A percentile compares a stretch with the other conserved stretches of the same genome.
Evolutionary conservation across 2,329 filamentous ascomycete species (phyloP).

Genomic region (Exserohilum rostratum): DNA sequence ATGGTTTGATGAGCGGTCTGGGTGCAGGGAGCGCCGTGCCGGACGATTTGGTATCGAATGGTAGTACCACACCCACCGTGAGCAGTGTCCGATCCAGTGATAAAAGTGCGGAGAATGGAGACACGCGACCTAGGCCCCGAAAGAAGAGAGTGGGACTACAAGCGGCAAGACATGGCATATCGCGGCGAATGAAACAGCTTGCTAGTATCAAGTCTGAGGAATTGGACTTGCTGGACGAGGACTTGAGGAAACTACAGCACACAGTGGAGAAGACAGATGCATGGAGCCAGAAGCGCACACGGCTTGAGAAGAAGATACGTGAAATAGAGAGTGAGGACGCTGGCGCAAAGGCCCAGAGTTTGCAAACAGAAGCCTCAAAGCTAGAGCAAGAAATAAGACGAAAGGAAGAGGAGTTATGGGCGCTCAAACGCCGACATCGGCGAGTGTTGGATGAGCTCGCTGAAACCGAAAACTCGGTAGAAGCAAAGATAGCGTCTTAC

Average conservation of each 20-base stretch:
- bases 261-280: conserved; percentile 65
- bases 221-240: conserved; percentile 63
- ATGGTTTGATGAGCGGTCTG: conserved; percentile 60
- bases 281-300: conserved; percentile 63
- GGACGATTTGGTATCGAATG: conserved; percentile 56
- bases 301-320: conserved; percentile 61
- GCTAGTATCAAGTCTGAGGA: conserved; percentile 72
- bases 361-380: conserved; percentile 58
- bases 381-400: conserved; percentile 69
- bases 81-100: conserved; percentile 47
- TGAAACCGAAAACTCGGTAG: conserved; percentile 68
- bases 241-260: conserved; percentile 62
- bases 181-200: conserved; percentile 67
- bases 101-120: conserved; percentile 26
- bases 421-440: conserved; percentile 65
- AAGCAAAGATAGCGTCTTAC: conserved; percentile 75
- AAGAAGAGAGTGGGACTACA: conserved; percentile 65
- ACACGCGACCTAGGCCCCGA: conserved; percentile 24
- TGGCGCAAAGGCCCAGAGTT: conserved; percentile 60
- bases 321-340: conserved; percentile 62
- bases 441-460: conserved; percentile 65
- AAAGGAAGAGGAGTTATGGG: conserved; percentile 67
- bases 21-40: conserved; percentile 38
- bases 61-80: conserved; percentile 57
- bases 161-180: conserved; percentile 68